Evolutionary conservation across 768 basidiomycete genomes (phyloP), one percentile per base, ranked within the genome.

Genomic region (Pleurotus pulmonarius): DNA sequence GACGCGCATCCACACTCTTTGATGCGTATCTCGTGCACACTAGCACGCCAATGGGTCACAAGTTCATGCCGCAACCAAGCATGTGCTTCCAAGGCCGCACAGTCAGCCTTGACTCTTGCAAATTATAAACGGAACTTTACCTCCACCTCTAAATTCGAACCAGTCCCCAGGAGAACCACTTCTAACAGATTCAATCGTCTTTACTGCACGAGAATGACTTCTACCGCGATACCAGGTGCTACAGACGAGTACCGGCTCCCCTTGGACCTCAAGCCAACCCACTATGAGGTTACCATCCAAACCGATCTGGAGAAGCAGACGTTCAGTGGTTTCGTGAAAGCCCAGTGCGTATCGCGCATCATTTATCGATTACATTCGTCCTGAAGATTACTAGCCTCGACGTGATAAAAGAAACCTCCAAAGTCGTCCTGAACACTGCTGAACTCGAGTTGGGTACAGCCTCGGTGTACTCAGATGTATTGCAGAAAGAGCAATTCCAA

Each of bases 301-400:
- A 94, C 92, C 3, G 92, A 98, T 72, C 82, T 98, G 52, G 79
- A 87, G 56, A 78, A 77, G n/a, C 78, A 85, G 58, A 80, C 73
- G 8, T 98, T 94, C 68, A 75, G 83, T 43, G 96, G 96, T 43
- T 77, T 85, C 39, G 90, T 87, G 48, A 83, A 83, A 61, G 83
- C 90, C 65, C 76, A 81, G 91, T 83, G 58, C 53, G 83, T 73
- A 26, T 43, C 26, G 16, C 18, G 26, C 4, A 11, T 6, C 45
- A 16, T 34, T 16, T 49, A 18, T 22, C 44, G 47, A 55, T 56
- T 41, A 48, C 29, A 40, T 9, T 49, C 44, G 9, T 53, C 53
- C 44, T 38, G 13, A 26, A 20, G 45, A n/a, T n/a, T 24, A 43
- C 47, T 49, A 91, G 88, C 60, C 71, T 94, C 55, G 77, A 89